phyloP scores from a whole-genome alignment of 352 stramenopile genomes.

The Blastocystis sp. region DNA sequence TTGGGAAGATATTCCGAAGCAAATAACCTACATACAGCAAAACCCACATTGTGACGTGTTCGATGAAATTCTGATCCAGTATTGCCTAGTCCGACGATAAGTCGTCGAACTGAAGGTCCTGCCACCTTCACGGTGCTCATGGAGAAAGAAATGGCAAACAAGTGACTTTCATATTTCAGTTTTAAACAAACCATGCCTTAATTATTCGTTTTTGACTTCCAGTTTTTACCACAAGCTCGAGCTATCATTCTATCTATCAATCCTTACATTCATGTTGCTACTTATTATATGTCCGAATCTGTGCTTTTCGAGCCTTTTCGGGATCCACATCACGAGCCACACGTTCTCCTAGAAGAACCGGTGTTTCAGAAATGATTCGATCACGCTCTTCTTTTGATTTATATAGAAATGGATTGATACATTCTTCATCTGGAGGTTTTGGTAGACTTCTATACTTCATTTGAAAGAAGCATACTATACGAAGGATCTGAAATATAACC shows the following conservation, averaged over 20 bases:
- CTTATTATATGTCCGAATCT: slow-evolving; percentile 52
- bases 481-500: slow-evolving; percentile 41
- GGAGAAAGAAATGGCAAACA: not conserved
- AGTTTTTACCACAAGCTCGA: slow-evolving; percentile 6
- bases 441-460: slow-evolving; percentile 16
- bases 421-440: slow-evolving; percentile 39
- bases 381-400: not conserved
- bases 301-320: not conserved
- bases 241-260: slow-evolving; percentile 51
- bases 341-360: slow-evolving; percentile 30
- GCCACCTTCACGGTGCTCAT: not conserved
- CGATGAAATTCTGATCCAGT: slow-evolving; percentile 37
- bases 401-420: not conserved
- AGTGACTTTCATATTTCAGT: not conserved
- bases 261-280: not conserved
- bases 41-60: slow-evolving; percentile 59
- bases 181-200: not conserved
- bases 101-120: slow-evolving; percentile 5
- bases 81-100: slow-evolving; percentile 56
- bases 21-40: slow-evolving; percentile 58
- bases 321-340: slow-evolving; percentile 7
- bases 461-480: not conserved
- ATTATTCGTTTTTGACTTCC: not conserved
- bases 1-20: slow-evolving; percentile 46
- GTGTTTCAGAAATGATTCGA: not conserved